phyloP scores from a whole-genome alignment of 805 yeast genomes.

The Hyphopichia homilentoma region DNA sequence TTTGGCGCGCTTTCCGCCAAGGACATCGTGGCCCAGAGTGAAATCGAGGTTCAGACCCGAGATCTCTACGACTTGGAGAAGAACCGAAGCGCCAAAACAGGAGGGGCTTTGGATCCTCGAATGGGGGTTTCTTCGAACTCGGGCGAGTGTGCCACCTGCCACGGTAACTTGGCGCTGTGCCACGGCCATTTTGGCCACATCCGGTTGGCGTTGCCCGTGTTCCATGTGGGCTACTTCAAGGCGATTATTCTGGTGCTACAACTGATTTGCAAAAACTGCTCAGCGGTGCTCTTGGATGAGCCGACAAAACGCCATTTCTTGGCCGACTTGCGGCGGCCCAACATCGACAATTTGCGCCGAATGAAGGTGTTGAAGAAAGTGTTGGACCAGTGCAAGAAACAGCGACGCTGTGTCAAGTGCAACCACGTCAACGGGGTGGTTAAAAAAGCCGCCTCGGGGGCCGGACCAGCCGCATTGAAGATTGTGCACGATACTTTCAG shows the following conservation, averaged over 20 bases:
- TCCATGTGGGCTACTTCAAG: conserved; percentile 96
- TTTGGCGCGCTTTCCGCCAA: conserved; percentile 91
- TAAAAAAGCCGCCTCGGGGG: conserved; percentile 89
- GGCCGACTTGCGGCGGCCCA: conserved; percentile 80
- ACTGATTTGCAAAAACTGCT: conserved; percentile 87
- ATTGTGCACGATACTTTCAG: conserved; percentile 94
- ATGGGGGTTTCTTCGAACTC: conserved; percentile 93
- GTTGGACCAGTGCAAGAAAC: conserved; percentile 91
- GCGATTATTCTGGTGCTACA: conserved; percentile 85
- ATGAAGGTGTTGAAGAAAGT: conserved; percentile 84
- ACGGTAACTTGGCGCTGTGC: conserved; percentile 87
- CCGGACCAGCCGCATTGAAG: conserved; percentile 90
- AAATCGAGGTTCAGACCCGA: conserved; percentile 87
- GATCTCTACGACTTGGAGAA: conserved; percentile 89
- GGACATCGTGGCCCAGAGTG: conserved; percentile 90
- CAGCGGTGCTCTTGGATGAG: conserved; percentile 72
- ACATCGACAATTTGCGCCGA: conserved; percentile 83
- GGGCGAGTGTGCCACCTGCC: conserved; percentile 88
- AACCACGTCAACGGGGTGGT: conserved; percentile 94
- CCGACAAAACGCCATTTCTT: conserved; percentile 63
- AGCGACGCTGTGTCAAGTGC: conserved; percentile 85
- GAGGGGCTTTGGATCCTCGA: conserved; percentile 86
- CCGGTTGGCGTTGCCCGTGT: conserved; percentile 89
- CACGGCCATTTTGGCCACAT: conserved; percentile 99
- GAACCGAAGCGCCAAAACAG: conserved; percentile 75